Evolutionary conservation across 2,329 filamentous ascomycete genomes (phyloP).

Genomic region (Trichophyton simii): DNA sequence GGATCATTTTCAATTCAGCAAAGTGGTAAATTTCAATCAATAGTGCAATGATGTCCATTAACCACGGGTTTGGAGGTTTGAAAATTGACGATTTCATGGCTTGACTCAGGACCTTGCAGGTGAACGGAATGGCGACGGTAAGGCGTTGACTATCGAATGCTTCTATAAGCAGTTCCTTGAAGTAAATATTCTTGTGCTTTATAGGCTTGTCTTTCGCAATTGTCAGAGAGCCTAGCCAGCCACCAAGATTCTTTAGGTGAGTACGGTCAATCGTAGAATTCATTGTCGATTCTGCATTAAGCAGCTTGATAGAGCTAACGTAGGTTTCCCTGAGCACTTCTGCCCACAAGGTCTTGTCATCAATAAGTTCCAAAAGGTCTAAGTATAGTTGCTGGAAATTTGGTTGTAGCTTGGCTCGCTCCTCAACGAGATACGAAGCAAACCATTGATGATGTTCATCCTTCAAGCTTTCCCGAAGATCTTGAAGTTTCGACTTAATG

Average conservation of each 20-base stretch:
- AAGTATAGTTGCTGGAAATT: slow-evolving; percentile 94
- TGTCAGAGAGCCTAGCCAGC: slow-evolving; percentile 86
- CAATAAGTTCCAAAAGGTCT: slow-evolving; percentile 71
- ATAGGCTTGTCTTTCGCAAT: slow-evolving; percentile 90
- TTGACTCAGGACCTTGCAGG: slow-evolving; percentile 87
- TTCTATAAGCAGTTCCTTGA: slow-evolving; percentile 89
- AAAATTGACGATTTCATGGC: slow-evolving; percentile 79
- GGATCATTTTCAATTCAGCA: slow-evolving; percentile 85
- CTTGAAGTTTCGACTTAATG: slow-evolving; percentile 67
- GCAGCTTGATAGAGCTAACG: slow-evolving; percentile 67
- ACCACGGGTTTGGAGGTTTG: slow-evolving; percentile 88
- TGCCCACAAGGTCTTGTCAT: slow-evolving; percentile 64
- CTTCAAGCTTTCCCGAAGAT: slow-evolving; percentile 66
- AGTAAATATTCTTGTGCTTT: slow-evolving; percentile 90
- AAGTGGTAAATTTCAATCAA: slow-evolving; percentile 89
- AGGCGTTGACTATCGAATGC: slow-evolving; percentile 86
- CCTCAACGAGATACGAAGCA: slow-evolving; percentile 83
- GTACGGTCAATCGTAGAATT: slow-evolving; percentile 71
- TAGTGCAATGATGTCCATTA: slow-evolving; percentile 88
- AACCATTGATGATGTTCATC: slow-evolving; percentile 91
- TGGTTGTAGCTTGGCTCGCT: slow-evolving; percentile 91
- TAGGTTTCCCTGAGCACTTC: slow-evolving; percentile 93
- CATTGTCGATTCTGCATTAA: slow-evolving; percentile 81
- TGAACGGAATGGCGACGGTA: slow-evolving; percentile 88
- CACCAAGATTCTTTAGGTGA: slow-evolving; percentile 84